Evolutionary conservation across 179 eudicot genomes (phyloP).

Genomic region (Camellia oleifera): DNA sequence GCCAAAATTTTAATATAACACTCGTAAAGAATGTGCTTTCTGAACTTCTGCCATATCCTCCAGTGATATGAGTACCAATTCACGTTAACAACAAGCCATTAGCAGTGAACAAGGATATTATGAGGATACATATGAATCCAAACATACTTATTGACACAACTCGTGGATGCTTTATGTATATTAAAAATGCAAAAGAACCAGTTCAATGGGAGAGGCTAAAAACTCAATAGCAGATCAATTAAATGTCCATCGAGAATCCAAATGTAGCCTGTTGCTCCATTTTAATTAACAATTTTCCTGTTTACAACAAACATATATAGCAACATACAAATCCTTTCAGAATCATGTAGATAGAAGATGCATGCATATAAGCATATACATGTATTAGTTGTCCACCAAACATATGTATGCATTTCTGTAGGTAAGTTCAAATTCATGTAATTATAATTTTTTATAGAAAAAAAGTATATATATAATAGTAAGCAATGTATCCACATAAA

Average conservation of each 20-base stretch:
- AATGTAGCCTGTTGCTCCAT: neutral
- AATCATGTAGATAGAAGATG: neutral
- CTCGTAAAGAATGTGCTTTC: neutral
- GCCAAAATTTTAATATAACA: neutral
- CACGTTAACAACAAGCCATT: neutral
- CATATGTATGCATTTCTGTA: neutral
- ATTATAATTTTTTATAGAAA: neutral
- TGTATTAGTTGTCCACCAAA: neutral
- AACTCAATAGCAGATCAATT: neutral
- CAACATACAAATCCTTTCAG: neutral
- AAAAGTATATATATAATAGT: neutral
- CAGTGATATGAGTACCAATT: neutral
- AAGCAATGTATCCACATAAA: neutral
- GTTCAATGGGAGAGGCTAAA: neutral
- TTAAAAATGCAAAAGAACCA: neutral
- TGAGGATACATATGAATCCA: neutral
- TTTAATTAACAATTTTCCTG: neutral
- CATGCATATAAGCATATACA: neutral
- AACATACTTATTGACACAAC: neutral
- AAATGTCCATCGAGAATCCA: neutral
- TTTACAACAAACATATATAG: neutral
- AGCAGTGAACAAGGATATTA: neutral
- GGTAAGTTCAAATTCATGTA: neutral
- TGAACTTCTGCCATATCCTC: neutral
- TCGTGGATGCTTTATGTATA: neutral